Percentiles rank a stretch among this genome's conserved stretches.
Conservation (phyloP, 768 basidiomycete species). For the Galerina marginata region DNA sequence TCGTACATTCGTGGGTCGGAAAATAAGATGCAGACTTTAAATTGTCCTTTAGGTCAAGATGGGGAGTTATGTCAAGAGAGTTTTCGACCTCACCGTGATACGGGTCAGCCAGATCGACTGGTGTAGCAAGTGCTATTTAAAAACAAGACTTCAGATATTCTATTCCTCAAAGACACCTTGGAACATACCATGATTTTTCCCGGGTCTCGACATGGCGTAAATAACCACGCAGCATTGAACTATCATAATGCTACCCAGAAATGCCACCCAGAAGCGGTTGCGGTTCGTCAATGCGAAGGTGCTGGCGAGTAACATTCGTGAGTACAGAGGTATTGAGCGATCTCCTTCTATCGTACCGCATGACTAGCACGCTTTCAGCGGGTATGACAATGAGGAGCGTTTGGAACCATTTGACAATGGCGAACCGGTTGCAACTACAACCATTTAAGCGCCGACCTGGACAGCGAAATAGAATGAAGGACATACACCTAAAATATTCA, state of each 20-base stretch:
- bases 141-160: neutral
- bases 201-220: conserved; percentile 32
- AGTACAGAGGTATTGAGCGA: neutral
- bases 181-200: conserved; percentile 27
- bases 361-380: conserved; percentile 30
- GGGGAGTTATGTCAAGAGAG: neutral
- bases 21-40: conserved; percentile 21
- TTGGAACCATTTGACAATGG: conserved; percentile 35
- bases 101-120: conserved; percentile 10
- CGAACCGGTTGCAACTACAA: conserved; percentile 32
- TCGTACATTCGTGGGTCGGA: conserved; percentile 22
- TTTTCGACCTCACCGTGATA: conserved; percentile 18
- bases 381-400: conserved; percentile 32
- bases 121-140: conserved; percentile 12
- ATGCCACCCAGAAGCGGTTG: conserved; percentile 14
- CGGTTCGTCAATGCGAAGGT: conserved; percentile 26
- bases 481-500: conserved; percentile 12
- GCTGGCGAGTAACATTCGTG: conserved; percentile 10
- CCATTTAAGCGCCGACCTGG: neutral
- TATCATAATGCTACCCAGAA: conserved; percentile 25
- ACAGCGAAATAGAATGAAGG: neutral
- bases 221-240: conserved; percentile 29
- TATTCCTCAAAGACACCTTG: neutral
- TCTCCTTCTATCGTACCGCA: conserved; percentile 23
- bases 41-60: neutral